Evolutionary conservation across 2,329 filamentous ascomycete genomes (phyloP), one percentile per base, ranked within the genome.

Genomic region (Dactylellina parvicollis): DNA sequence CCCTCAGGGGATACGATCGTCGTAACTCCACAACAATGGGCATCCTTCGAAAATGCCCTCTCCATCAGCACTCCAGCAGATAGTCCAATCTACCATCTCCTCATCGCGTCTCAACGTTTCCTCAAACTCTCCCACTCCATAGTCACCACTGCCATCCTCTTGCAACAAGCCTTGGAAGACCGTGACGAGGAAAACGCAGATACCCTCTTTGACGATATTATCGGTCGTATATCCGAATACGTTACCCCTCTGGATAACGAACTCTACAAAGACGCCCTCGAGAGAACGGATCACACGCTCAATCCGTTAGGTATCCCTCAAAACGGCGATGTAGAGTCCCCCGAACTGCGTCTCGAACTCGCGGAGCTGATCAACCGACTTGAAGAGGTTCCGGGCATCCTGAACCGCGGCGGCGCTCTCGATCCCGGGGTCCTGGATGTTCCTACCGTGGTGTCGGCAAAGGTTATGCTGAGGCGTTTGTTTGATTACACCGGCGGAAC

Each of bases 381-480:
- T 2, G 24, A 40, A 36, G n/a, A 28, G n/a, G 22, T 28, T 14
- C 59, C 59, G 4, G 59, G 59, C n/a, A 16, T 62, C 9, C 28
- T 62, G 30, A 62, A 62, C 22, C 32, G 59, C n/a, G 59, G 59
- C 16, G 46, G 59, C 4, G 36, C 42, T 1, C 46, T 62, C 1
- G 59, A 62, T 24, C 46, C 59, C 10, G 59, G 59, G 14, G 10
- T 28, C 1, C 10, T 24, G 5, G 34, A 7, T 7, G n/a, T 54
- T 16, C 59, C 59, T 4, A 52, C 3, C 14, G 2, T 28, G 7
- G 4, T 54, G 8, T 4, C 46, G 5, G 44, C 26, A 4, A 50
- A 28, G 22, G 46, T 50, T 14, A 9, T 36, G 3, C 18, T 62
- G 3, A 32, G 46, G 24, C 30, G 34, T 7, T 30, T 62, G 20